These are phyloP conservation scores for Beauveria australis DNA, from an alignment of 2,329 filamentous ascomycete species.

Conservation along the genomic window DNA sequence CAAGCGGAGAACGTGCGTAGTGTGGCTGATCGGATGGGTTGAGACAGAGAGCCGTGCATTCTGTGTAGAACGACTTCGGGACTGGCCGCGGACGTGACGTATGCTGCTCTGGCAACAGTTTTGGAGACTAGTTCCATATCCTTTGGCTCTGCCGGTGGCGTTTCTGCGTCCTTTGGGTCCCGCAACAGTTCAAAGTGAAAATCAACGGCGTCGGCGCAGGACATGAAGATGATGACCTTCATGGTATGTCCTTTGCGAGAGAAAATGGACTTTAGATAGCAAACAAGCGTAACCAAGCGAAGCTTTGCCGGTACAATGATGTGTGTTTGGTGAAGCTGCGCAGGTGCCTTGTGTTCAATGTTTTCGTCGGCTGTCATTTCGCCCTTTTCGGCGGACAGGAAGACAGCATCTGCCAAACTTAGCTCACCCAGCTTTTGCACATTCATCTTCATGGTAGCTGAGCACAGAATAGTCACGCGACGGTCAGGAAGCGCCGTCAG, in stretches of 20 bases:
- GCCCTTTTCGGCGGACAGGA: conserved; percentile 63
- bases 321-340: conserved; percentile 90
- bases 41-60: conserved; percentile 85
- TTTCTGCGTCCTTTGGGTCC: conserved; percentile 23
- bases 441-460: conserved; percentile 96
- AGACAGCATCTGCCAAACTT: conserved; percentile 84
- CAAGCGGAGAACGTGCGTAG: conserved; percentile 70
- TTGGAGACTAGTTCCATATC: conserved; percentile 34
- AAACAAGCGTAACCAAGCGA: conserved; percentile 77
- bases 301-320: conserved; percentile 82
- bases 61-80: conserved; percentile 67
- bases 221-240: conserved; percentile 96
- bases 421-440: conserved; percentile 91
- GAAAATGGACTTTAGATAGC: conserved; percentile 79
- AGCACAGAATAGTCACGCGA: conserved; percentile 83
- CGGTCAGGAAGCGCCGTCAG: conserved; percentile 63
- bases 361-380: conserved; percentile 38
- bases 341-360: conserved; percentile 61
- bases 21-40: conserved; percentile 79
- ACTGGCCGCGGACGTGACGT: conserved; percentile 69
- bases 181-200: conserved; percentile 87
- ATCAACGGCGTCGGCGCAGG: conserved; percentile 92
- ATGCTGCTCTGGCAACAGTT: conserved; percentile 61
- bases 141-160: conserved; percentile 21
- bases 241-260: conserved; percentile 82